Conservation (phyloP, 495 filamentous ascomycete genomes). For the Parmelia sp. region DNA sequence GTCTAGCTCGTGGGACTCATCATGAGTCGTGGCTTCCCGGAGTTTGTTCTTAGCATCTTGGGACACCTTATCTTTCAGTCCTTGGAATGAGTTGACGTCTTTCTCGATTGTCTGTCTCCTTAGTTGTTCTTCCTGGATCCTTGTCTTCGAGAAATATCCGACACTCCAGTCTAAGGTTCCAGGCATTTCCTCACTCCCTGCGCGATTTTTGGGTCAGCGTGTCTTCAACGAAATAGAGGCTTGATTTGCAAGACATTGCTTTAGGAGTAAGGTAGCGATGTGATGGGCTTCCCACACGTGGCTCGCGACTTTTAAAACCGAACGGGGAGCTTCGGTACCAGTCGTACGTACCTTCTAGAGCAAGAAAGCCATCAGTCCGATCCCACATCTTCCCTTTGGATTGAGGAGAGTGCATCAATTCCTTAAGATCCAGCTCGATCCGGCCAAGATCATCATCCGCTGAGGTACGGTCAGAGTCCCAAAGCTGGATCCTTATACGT, state of each 20-base stretch:
- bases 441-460: conserved; percentile 69
- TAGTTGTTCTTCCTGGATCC: conserved; percentile 50
- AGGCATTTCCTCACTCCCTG: conserved; percentile 54
- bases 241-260: neutral
- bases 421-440: conserved; percentile 59
- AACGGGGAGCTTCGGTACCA: neutral
- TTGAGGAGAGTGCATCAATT: conserved; percentile 50
- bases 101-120: conserved; percentile 47
- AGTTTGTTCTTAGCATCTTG: conserved; percentile 50
- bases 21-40: conserved; percentile 49
- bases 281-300: neutral
- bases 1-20: conserved; percentile 48
- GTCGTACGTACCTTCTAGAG: conserved; percentile 39
- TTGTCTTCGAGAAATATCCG: conserved; percentile 60
- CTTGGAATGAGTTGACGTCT: conserved; percentile 44
- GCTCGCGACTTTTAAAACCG: neutral
- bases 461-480: conserved; percentile 63
- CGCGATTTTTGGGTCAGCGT: neutral
- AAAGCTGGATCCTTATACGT: conserved; percentile 58
- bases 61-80: conserved; percentile 48
- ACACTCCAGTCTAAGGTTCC: conserved; percentile 64
- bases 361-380: conserved; percentile 53
- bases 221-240: no score
- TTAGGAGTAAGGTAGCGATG: neutral
- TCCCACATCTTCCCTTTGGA: conserved; percentile 50